Conservation (phyloP, 768 basidiomycete species). For the Lentinula sp. region DNA sequence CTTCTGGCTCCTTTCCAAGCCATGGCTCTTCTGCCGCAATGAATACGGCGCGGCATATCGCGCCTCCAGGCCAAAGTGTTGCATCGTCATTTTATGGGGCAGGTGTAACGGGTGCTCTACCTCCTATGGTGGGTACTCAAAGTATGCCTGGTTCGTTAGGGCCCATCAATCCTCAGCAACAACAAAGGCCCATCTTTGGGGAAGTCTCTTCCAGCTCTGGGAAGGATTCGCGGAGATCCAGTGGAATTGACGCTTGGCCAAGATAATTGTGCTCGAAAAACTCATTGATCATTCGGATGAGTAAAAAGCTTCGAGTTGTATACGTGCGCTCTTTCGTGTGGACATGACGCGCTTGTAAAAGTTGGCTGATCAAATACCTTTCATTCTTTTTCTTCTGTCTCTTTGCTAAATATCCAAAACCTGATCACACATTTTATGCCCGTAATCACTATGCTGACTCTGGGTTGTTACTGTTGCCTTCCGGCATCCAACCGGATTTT, state of each 20-base stretch:
- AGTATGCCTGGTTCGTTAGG: slow-evolving; percentile 1
- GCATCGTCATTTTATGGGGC: slow-evolving; percentile 68
- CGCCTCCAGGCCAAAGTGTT: slow-evolving; percentile 44
- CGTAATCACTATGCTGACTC: background rate
- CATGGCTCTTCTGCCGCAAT: background rate
- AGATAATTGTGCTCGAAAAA: slow-evolving; percentile 32
- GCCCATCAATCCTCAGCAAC: slow-evolving; percentile 13
- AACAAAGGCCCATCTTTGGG: background rate
- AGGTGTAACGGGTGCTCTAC: slow-evolving; percentile 32
- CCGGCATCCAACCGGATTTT: slow-evolving; percentile 7
- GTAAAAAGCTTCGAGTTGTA: background rate
- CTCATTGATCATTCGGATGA: background rate
- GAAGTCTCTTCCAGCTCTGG: background rate
- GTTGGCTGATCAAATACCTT: background rate
- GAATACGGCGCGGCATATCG: slow-evolving; percentile 32
- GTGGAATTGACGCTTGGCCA: slow-evolving; percentile 71
- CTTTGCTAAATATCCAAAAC: background rate
- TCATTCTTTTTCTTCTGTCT: slow-evolving; percentile 5
- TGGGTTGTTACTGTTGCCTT: background rate
- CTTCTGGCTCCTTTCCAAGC: background rate
- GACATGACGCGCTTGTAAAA: background rate
- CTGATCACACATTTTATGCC: background rate
- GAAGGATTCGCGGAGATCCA: slow-evolving; percentile 56
- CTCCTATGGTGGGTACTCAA: background rate
- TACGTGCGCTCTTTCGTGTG: background rate